phyloP scores from a whole-genome alignment of 495 filamentous ascomycete species.

The Pyrenopolyporus hunteri region DNA sequence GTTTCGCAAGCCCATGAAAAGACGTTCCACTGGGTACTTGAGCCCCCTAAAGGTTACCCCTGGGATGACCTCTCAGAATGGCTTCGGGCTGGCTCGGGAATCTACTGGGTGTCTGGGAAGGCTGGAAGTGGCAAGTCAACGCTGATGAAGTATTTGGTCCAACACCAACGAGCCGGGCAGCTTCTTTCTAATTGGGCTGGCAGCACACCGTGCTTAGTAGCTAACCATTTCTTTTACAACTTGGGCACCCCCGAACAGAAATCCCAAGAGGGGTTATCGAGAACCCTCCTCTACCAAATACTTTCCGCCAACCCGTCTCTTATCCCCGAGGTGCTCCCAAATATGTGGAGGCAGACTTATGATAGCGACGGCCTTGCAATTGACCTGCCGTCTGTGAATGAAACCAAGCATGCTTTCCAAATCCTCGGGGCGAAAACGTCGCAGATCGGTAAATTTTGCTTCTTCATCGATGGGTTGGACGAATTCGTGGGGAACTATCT shows the following conservation, averaged over 20 bases:
- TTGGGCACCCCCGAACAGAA: conserved; percentile 43
- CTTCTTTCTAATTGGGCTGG: conserved; percentile 4
- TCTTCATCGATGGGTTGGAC: conserved; percentile 24
- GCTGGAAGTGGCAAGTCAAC: conserved; percentile 36
- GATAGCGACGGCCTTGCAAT: background rate
- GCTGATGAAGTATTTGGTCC: conserved; percentile 29
- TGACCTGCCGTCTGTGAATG: background rate
- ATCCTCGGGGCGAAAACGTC: background rate
- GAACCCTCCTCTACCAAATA: conserved; percentile 42
- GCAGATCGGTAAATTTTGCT: conserved; percentile 6
- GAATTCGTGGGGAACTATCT: conserved; percentile 5
- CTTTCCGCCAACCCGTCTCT: conserved; percentile 12
- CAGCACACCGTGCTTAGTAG: background rate
- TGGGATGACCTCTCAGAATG: conserved; percentile 36
- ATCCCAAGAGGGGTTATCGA: conserved; percentile 41
- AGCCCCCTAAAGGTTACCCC: background rate
- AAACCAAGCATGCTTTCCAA: background rate
- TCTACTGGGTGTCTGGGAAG: conserved; percentile 36
- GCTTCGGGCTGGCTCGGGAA: conserved; percentile 14
- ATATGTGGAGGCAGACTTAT: conserved; percentile 3
- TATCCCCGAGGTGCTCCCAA: conserved; percentile 10
- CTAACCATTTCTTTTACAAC: conserved; percentile 45
- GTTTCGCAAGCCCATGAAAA: conserved; percentile 7
- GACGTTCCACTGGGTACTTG: conserved; percentile 28
- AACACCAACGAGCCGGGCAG: background rate